These are phyloP conservation scores for Cryomyces antarcticus DNA, from an alignment of 495 filamentous ascomycete genomes.

Conservation along the genomic window DNA sequence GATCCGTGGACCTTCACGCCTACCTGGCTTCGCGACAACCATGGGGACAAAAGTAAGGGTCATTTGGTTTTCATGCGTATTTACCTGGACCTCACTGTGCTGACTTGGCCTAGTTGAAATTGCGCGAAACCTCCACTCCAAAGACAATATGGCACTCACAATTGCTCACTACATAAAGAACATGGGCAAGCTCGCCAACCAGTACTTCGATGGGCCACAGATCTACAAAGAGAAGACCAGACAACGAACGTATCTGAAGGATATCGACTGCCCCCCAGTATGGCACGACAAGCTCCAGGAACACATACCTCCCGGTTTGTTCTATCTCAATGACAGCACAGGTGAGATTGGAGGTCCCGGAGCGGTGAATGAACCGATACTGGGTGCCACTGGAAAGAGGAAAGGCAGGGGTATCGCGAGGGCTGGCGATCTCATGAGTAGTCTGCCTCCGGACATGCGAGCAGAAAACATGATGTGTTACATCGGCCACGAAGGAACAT, in stretches of 20 bases:
- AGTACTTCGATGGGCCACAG: constrained; percentile 35
- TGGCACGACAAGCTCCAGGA: constrained; percentile 65
- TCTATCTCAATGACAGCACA: constrained; percentile 69
- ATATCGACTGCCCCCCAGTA: constrained; percentile 74
- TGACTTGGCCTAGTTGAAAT: constrained; percentile 26
- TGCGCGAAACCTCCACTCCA: constrained; percentile 53
- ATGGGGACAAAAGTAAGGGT: constrained; percentile 50
- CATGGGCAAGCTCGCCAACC: constrained; percentile 54
- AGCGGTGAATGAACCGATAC: constrained; percentile 17
- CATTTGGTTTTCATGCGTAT: background rate
- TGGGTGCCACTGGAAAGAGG: constrained; percentile 9
- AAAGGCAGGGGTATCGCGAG: constrained; percentile 32
- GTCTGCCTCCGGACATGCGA: constrained; percentile 62
- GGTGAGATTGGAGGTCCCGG: constrained; percentile 32
- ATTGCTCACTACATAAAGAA: constrained; percentile 76
- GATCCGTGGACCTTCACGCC: constrained; percentile 58
- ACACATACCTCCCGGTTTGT: constrained; percentile 55
- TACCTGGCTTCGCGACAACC: constrained; percentile 54
- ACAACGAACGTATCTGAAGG: constrained; percentile 83
- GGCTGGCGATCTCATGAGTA: constrained; percentile 85
- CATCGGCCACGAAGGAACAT: constrained; percentile 91
- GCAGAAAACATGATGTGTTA: constrained; percentile 98
- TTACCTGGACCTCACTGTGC: constrained; percentile 3
- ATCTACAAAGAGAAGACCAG: constrained; percentile 49
- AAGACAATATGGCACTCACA: constrained; percentile 53